Evolutionary conservation across 768 basidiomycete species (phyloP), one percentile per base, ranked within the genome.

Genomic region (Serpula lacrymans): DNA sequence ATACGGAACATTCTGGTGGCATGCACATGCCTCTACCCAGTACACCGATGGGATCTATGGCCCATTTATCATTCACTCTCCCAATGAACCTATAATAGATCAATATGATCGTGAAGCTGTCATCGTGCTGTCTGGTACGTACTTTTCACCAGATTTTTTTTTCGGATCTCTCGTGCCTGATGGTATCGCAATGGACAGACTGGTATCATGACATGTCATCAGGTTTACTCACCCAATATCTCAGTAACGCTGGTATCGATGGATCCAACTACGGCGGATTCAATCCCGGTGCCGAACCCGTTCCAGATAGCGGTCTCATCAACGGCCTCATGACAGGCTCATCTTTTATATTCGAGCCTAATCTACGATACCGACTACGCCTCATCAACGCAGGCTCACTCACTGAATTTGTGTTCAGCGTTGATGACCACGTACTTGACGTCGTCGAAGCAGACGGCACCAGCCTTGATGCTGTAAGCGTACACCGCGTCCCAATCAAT

Each of bases 31-130:
- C 31, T 60, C 52, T 8, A 62, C 60, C 32, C 60, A 63, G 37
- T 71, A 72, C 48, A 75, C 72, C 8, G 76, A 77, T 37, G 76
- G 76, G 10, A 58, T 75, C 39, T 67, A 65, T 16, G 77, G 75
- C 1, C 68, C 72, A 18, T 46, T 78, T 23, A 52, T 77, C 22
- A 64, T 77, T 1, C 70, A 77, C 48, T 63, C 67, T 2, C 61
- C 66, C 22, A 53, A 47, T 16, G 56, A 68, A 18, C 48, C 59
- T 13, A 57, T 59, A 32, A 43, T 57, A 23, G 49, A 52, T 10
- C 52, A 56, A 5, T 72, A 70, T 47, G 71, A 72, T 37, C 52
- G 51, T 6, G 72, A 74, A 3, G 58, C 54, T 16, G 54, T 70
- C 5, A 54, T 73, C n/a, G 42, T 62, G 6, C 28, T 69, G 18